phyloP scores from a whole-genome alignment of 2,329 filamentous ascomycete genomes.

The Diplodia scrobiculata region DNA sequence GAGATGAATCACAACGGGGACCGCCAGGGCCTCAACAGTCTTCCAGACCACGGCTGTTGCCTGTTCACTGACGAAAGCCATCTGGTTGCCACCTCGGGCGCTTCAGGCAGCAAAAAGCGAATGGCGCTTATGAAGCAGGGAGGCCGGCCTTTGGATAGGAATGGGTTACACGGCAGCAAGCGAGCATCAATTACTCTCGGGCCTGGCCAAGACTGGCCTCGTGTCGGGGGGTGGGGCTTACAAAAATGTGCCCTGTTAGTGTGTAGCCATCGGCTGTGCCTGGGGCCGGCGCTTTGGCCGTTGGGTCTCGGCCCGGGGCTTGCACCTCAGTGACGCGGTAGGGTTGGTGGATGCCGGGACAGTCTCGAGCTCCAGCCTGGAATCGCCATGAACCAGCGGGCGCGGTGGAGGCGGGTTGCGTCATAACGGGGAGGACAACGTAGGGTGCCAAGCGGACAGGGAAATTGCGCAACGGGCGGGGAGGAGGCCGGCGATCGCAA shows the following conservation, averaged over 20 bases:
- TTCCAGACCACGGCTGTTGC: background rate
- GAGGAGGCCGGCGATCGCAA: background rate
- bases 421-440: background rate
- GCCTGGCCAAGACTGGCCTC: background rate
- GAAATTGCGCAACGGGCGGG: slow-evolving; percentile 5
- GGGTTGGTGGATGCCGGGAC: background rate
- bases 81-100: background rate
- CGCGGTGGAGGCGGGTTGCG: slow-evolving; percentile 12
- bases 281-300: background rate
- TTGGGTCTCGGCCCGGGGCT: background rate
- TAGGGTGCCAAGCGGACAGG: slow-evolving; percentile 1
- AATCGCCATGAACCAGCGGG: background rate
- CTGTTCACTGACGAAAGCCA: background rate
- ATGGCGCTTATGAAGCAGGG: background rate
- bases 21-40: background rate
- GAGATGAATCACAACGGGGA: background rate
- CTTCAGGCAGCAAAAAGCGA: slow-evolving; percentile 6
- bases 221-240: background rate
- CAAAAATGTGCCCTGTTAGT: background rate
- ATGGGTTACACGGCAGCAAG: background rate
- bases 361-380: background rate
- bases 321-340: background rate
- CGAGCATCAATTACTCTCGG: background rate
- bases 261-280: slow-evolving; percentile 2
- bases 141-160: background rate